A percentile compares a stretch with the other conserved stretches of the same genome.
These are phyloP conservation scores for Rutstroemia sp. DNA, from an alignment of 2,329 filamentous ascomycete species.

Conservation along the genomic window DNA sequence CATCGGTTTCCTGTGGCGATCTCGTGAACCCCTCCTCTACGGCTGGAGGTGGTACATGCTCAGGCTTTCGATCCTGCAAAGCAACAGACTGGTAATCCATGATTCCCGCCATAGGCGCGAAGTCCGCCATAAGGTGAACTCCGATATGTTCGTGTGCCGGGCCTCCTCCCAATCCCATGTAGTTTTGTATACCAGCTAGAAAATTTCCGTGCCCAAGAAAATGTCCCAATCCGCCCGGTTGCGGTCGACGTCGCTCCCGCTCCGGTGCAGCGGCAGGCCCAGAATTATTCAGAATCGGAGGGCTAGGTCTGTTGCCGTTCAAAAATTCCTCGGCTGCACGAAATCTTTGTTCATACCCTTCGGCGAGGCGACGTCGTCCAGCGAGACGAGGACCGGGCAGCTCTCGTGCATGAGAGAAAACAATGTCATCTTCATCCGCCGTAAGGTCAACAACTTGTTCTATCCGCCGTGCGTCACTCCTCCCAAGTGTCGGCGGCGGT, in stretches of 20 bases:
- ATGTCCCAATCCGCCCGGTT: not conserved
- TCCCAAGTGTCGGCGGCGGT: slow-evolving; percentile 18
- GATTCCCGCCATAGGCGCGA: slow-evolving; percentile 19
- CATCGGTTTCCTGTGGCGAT: slow-evolving; percentile 61
- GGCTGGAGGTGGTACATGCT: slow-evolving; percentile 35
- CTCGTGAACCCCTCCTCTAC: slow-evolving; percentile 74
- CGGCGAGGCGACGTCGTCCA: not conserved
- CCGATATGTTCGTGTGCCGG: not conserved
- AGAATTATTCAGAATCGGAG: no score
- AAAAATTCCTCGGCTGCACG: no score
- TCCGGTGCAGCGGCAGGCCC: no score
- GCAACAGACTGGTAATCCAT: slow-evolving; percentile 25
- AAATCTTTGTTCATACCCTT: not conserved
- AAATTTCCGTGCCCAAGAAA: not conserved
- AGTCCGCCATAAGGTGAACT: not conserved
- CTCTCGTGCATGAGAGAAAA: slow-evolving; percentile 8
- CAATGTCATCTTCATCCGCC: slow-evolving; percentile 32
- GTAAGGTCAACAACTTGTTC: slow-evolving; percentile 46
- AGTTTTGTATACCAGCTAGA: not conserved
- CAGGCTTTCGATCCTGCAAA: slow-evolving; percentile 23
- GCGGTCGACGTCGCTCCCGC: no score
- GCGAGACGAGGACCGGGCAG: not conserved
- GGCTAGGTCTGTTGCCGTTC: no score
- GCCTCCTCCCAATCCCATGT: not conserved
- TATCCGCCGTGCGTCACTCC: slow-evolving; percentile 21